Evolutionary conservation across 176 grass and related monocot species (phyloP).

Genomic region (Otatea glauca): DNA sequence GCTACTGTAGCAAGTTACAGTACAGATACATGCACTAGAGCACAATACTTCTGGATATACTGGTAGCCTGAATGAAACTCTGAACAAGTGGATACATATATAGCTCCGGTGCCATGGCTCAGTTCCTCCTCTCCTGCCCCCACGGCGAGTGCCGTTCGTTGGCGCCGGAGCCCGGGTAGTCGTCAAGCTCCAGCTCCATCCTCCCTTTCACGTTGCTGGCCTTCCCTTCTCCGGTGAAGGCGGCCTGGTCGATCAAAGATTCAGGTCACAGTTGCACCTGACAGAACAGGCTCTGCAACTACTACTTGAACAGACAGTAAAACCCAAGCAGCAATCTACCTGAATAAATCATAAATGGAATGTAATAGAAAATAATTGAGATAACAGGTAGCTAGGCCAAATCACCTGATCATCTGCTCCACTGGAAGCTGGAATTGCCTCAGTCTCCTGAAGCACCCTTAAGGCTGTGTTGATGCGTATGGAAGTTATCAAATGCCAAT

Average conservation of each 20-base stretch:
- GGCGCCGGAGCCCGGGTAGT: constrained; percentile 74
- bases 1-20: background rate
- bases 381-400: background rate
- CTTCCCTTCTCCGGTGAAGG: background rate
- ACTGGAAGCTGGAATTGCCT: background rate
- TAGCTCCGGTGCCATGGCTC: background rate
- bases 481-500: background rate
- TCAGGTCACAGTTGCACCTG: background rate
- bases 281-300: background rate
- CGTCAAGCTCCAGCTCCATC: constrained; percentile 46
- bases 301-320: background rate
- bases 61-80: background rate
- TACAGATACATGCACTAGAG: background rate
- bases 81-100: background rate
- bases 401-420: constrained; percentile 31
- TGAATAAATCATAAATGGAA: background rate
- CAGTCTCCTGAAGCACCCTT: background rate
- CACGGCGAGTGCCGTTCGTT: constrained; percentile 72
- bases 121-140: constrained; percentile 39
- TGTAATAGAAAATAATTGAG: background rate
- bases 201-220: background rate
- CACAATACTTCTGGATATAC: background rate
- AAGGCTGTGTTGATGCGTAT: constrained; percentile 10
- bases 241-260: background rate
- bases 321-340: background rate